Evolutionary conservation across 495 filamentous ascomycete species (phyloP).

Genomic region (Platismatia glauca): DNA sequence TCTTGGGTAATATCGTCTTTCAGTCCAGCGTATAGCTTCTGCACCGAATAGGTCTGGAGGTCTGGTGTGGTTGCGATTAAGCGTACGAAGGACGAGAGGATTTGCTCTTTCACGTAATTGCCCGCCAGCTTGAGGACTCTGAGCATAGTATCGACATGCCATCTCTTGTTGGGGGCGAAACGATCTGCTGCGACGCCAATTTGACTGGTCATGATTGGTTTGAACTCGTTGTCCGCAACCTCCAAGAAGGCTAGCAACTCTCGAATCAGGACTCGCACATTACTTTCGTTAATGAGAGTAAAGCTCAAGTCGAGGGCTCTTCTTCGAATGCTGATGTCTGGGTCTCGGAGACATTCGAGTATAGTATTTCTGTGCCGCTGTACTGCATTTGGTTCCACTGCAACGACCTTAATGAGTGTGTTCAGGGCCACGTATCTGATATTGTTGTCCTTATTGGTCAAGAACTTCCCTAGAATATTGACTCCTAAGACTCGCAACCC

Average conservation of each 20-base stretch:
- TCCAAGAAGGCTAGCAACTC: constrained; percentile 92
- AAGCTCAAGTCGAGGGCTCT: constrained; percentile 94
- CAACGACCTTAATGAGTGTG: constrained; percentile 95
- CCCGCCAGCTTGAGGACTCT: constrained; percentile 90
- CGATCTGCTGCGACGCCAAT: constrained; percentile 95
- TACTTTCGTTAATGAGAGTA: constrained; percentile 92
- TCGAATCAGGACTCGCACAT: constrained; percentile 84
- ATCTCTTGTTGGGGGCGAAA: constrained; percentile 91
- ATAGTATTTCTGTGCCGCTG: constrained; percentile 97
- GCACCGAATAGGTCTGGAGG: constrained; percentile 89
- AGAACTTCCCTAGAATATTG: constrained; percentile 96
- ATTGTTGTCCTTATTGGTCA: constrained; percentile 97
- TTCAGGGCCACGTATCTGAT: constrained; percentile 97
- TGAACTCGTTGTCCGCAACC: constrained; percentile 96
- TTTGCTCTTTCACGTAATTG: constrained; percentile 95
- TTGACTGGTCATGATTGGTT: constrained; percentile 91
- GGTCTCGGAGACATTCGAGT: constrained; percentile 88
- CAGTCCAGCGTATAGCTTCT: constrained; percentile 81
- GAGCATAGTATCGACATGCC: constrained; percentile 96
- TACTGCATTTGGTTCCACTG: constrained; percentile 94
- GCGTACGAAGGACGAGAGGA: constrained; percentile 90
- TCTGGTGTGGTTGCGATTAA: constrained; percentile 92
- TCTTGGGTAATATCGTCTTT: constrained; percentile 97
- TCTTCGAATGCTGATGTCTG: constrained; percentile 96
- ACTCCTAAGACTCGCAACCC: constrained; percentile 88